A percentile compares a stretch with the other conserved stretches of the same genome.
Conservation (phyloP, 352 stramenopile genomes). For the Globisporangium nodosum region DNA sequence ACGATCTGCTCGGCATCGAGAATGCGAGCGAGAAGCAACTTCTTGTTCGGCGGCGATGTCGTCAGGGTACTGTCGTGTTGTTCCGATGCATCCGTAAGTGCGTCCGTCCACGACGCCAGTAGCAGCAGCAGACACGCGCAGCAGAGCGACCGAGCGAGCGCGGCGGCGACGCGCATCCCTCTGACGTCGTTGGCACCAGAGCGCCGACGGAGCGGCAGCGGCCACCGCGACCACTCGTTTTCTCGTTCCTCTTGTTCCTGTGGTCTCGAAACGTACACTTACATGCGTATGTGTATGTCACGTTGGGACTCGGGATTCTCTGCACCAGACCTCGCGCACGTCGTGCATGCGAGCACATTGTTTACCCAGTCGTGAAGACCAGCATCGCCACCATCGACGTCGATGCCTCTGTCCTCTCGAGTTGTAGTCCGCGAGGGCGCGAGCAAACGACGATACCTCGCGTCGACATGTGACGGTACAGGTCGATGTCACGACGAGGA, state of each 20-base stretch:
- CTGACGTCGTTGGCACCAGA: neutral
- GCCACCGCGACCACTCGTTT: neutral
- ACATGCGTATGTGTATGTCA: no score
- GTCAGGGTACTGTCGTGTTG: neutral
- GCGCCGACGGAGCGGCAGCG: no score
- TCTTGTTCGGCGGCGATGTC: neutral
- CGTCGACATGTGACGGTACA: neutral
- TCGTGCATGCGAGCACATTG: neutral
- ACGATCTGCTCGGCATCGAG: slow-evolving; percentile 4
- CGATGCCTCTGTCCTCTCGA: neutral
- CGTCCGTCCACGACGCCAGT: neutral
- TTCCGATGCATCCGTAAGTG: neutral
- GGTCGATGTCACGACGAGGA: neutral
- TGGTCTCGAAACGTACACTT: no score
- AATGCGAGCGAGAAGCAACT: neutral
- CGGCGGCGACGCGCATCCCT: neutral
- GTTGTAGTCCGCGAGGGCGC: slow-evolving; percentile 1
- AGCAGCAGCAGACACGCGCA: neutral
- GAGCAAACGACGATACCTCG: neutral
- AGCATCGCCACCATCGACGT: no score
- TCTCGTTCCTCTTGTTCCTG: no score
- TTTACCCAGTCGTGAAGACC: no score
- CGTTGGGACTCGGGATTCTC: no score
- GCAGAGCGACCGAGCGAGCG: neutral
- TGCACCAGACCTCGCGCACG: neutral